Evolutionary conservation across 352 stramenopile genomes (phyloP).

Genomic region (Globisporangium mamillatum): DNA sequence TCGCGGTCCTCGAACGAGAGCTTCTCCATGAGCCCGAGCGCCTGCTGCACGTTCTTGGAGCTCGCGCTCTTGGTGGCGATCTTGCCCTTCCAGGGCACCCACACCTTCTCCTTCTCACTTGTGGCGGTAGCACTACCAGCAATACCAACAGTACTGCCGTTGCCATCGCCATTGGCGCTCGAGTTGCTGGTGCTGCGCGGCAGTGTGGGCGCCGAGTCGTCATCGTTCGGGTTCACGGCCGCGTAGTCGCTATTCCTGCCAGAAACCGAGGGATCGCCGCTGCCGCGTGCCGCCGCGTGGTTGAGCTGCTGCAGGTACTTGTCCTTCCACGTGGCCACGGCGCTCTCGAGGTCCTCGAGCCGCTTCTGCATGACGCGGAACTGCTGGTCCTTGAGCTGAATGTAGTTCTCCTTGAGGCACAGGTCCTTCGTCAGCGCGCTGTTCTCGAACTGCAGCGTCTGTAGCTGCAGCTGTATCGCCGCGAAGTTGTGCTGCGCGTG

Average conservation of each 20-base stretch:
- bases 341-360: constrained; percentile 55
- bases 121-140: no score
- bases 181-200: background rate
- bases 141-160: no score
- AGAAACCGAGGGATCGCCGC: background rate
- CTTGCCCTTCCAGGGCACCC: constrained; percentile 40
- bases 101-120: constrained; percentile 10
- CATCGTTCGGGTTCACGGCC: constrained; percentile 13
- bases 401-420: constrained; percentile 71
- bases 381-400: constrained; percentile 75
- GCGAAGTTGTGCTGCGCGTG: constrained; percentile 61
- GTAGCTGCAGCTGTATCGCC: constrained; percentile 56
- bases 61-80: constrained; percentile 1
- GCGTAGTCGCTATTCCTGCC: background rate
- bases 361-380: constrained; percentile 70
- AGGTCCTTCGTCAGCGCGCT: constrained; percentile 54
- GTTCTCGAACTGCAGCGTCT: constrained; percentile 61
- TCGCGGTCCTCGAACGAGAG: constrained; percentile 45
- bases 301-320: constrained; percentile 54
- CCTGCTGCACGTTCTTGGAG: constrained; percentile 32
- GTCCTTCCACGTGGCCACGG: constrained; percentile 65
- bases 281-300: background rate
- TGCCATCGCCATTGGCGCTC: background rate
- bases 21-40: constrained; percentile 41
- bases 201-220: constrained; percentile 7